These are phyloP conservation scores for Hygrocybe coccinea DNA, from an alignment of 768 basidiomycete genomes.

Conservation along the genomic window DNA sequence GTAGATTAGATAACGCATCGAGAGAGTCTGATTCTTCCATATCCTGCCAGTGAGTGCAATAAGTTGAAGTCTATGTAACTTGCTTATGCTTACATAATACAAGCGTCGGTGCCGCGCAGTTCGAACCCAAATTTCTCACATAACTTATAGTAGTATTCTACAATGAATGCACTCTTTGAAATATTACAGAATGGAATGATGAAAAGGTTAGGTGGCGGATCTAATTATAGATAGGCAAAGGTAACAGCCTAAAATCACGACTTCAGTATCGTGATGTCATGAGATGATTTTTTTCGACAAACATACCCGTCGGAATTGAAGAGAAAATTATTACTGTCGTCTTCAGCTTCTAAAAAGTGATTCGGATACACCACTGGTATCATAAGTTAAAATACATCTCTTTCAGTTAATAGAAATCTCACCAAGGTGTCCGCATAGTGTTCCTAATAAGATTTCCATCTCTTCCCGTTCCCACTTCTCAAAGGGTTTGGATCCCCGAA, in stretches of 20 bases:
- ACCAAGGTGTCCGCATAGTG: slow-evolving; percentile 87
- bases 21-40: slow-evolving; percentile 61
- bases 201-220: too few species aligned
- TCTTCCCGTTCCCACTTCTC: slow-evolving; percentile 80
- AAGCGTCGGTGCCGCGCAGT: too few species aligned
- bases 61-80: too few species aligned
- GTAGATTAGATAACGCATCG: slow-evolving; percentile 56
- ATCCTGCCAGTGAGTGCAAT: too few species aligned
- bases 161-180: too few species aligned
- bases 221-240: slow-evolving; percentile 73
- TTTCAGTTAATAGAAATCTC: slow-evolving; percentile 18
- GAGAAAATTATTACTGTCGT: slow-evolving; percentile 85
- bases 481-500: slow-evolving; percentile 62
- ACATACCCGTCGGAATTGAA: slow-evolving; percentile 80
- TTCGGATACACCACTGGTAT: slow-evolving; percentile 72
- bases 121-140: too few species aligned
- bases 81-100: too few species aligned
- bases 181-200: too few species aligned
- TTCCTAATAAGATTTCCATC: slow-evolving; percentile 78
- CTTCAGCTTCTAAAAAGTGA: slow-evolving; percentile 90
- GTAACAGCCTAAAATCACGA: slow-evolving; percentile 47
- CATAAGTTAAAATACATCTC: slow-evolving; percentile 3
- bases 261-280: slow-evolving; percentile 8
- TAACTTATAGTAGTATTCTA: too few species aligned
- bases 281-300: background rate